These are phyloP conservation scores for Boletus rubescentipes DNA, from an alignment of 768 basidiomycete genomes.

Conservation along the genomic window DNA sequence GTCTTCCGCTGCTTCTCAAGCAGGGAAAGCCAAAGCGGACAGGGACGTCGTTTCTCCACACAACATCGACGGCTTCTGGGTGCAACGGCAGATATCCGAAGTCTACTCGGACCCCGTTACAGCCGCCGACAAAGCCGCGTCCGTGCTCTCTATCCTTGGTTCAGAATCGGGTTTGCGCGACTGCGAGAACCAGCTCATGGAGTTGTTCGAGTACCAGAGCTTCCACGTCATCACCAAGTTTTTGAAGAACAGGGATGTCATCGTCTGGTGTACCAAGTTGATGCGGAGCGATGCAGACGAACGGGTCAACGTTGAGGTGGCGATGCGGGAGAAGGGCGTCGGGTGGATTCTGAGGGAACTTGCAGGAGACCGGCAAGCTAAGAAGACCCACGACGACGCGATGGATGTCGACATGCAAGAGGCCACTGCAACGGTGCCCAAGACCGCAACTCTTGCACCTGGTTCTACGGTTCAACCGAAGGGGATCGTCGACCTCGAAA, in stretches of 20 bases:
- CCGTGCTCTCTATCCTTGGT: slow-evolving; percentile 80
- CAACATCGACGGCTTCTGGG: slow-evolving; percentile 96
- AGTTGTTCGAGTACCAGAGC: slow-evolving; percentile 90
- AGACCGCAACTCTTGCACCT: slow-evolving; percentile 83
- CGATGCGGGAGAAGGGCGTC: slow-evolving; percentile 96
- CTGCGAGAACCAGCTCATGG: slow-evolving; percentile 95
- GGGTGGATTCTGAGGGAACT: slow-evolving; percentile 95
- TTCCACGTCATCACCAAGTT: slow-evolving; percentile 89
- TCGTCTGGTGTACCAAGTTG: slow-evolving; percentile 98
- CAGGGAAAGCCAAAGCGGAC: slow-evolving; percentile 55
- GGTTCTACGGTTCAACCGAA: slow-evolving; percentile 88
- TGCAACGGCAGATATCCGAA: slow-evolving; percentile 89
- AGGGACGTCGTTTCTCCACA: slow-evolving; percentile 86
- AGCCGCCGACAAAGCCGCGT: slow-evolving; percentile 84
- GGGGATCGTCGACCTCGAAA: slow-evolving; percentile 82
- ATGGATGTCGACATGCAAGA: slow-evolving; percentile 79
- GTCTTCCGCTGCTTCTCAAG: slow-evolving; percentile 47
- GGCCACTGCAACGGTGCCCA: slow-evolving; percentile 51
- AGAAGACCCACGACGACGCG: slow-evolving; percentile 49
- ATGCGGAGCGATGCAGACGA: slow-evolving; percentile 88
- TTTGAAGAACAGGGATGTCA: slow-evolving; percentile 91
- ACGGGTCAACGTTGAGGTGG: slow-evolving; percentile 90
- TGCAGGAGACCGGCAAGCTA: slow-evolving; percentile 73
- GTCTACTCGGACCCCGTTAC: slow-evolving; percentile 94
- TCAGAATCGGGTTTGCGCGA: slow-evolving; percentile 89